These are phyloP conservation scores for Aspergillus ostianus DNA, from an alignment of 495 filamentous ascomycete species.

Conservation along the genomic window DNA sequence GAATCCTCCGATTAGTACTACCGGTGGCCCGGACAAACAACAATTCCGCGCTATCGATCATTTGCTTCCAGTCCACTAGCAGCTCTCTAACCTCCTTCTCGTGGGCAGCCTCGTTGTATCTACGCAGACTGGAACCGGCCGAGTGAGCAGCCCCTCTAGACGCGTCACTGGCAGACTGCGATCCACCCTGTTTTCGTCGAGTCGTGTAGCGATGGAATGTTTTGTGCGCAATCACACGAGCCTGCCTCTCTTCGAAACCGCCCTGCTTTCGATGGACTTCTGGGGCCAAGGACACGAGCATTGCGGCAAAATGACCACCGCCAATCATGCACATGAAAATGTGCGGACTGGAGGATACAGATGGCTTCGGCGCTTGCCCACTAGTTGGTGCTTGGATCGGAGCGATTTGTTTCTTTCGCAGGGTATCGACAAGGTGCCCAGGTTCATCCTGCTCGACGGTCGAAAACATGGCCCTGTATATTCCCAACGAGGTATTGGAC, in stretches of 20 bases:
- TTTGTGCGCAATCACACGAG: slow-evolving; percentile 87
- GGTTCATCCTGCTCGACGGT: slow-evolving; percentile 64
- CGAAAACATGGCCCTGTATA: slow-evolving; percentile 84
- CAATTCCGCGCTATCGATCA: slow-evolving; percentile 80
- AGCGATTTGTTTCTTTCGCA: slow-evolving; percentile 72
- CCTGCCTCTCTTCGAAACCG: slow-evolving; percentile 74
- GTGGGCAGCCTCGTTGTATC: slow-evolving; percentile 90
- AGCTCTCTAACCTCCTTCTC: slow-evolving; percentile 78
- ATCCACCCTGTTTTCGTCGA: slow-evolving; percentile 89
- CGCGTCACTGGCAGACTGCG: slow-evolving; percentile 88
- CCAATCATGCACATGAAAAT: slow-evolving; percentile 98
- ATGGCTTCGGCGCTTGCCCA: slow-evolving; percentile 46
- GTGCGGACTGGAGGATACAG: slow-evolving; percentile 65
- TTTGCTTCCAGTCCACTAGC: slow-evolving; percentile 73
- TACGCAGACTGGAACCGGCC: slow-evolving; percentile 81
- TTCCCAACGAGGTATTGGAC: slow-evolving; percentile 72
- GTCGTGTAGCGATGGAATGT: slow-evolving; percentile 98
- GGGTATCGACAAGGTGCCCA: slow-evolving; percentile 56
- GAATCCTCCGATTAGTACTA: slow-evolving; percentile 73
- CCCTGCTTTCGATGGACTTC: slow-evolving; percentile 67
- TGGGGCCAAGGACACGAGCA: slow-evolving; percentile 86
- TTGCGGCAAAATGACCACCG: slow-evolving; percentile 94
- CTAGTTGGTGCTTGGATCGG: slow-evolving; percentile 54
- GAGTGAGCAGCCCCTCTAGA: slow-evolving; percentile 92
- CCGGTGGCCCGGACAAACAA: slow-evolving; percentile 90